Evolutionary conservation across 139 green algal species (phyloP), one percentile per base, ranked within the genome.

Genomic region (Dunaliella sp.): DNA sequence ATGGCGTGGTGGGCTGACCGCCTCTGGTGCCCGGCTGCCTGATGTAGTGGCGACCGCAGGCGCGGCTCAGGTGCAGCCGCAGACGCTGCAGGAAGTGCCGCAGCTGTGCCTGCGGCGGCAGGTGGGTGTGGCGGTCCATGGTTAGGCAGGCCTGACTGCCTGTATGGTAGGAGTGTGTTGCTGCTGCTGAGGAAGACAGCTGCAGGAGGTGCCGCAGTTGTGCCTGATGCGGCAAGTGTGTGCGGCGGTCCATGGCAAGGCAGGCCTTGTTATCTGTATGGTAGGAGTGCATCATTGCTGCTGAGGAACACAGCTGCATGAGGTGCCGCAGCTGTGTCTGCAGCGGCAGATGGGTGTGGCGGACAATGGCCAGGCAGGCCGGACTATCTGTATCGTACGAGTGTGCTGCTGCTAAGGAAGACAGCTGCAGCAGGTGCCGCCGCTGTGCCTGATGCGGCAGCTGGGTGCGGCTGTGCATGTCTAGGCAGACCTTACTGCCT

Each of bases 281-380:
- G 65, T 80, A 24, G 86, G 83, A 28, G 83, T 78, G 38, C 85
- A 78, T 74, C 80, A 72, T 77, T 48, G 77, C 76, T 38, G 83
- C 75, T 73, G 82, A 21, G 38, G 84, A 72, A 59, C 82, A 0
- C 59, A 80, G 7, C 73, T 77, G 33, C 24, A 35, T 32, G 87
- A 57, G 31, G 38, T 81, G n/a, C 84, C 73, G 80, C 85, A 85
- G 85, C 78, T 81, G 78, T 81, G 80, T 58, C 85, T 57, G 78
- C 84, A 26, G 86, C 74, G 77, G 80, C 21, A n/a, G 30, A 33
- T 58, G 24, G 83, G 72, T 36, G 84, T 36, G 86, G 25, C 22
- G 72, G 33, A 73, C 38, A 36, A 84, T n/a, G n/a, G n/a, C n/a
- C n/a, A n/a, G n/a, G n/a, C n/a, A n/a, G n/a, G n/a, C n/a, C n/a